Base-by-base conservation (phyloP, 1,139 yeast genomes). In the Scheffersomyces illinoinensis region DNA sequence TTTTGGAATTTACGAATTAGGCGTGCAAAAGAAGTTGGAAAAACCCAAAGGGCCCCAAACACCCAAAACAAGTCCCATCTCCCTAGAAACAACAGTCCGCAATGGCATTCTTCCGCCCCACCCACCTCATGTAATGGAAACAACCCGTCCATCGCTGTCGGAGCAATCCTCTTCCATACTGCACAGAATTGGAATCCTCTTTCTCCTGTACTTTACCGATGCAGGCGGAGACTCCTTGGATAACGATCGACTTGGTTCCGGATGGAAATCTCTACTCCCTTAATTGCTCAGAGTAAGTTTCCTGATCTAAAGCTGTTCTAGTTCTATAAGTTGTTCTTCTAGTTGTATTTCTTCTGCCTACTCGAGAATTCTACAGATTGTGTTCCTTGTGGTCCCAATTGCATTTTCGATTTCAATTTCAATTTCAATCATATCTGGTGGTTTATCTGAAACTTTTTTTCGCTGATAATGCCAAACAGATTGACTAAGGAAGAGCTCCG, bases 401-500 rank as follows among this genome's bases (percentile, higher is more conserved):
- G 43, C 43, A 24, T 6, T 24, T 24, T 33, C 43, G 17, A 33
- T 33, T 33, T 10, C 43, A 33, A 33, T 10, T 26, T 26, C 43
- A 33, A 26, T 6, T 26, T 26, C 43, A 33, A 33, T 33, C 43
- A 33, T 17, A 33, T 33, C 43, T 33, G 43, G 43, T 33, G 17
- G 43, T 10, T 33, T 14, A 12, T 33, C 43, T 33, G 43, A 33
- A 33, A 33, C 43, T 33, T 33, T 33, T 8, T 33, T 33, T 33
- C 43, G 43, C 43, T 33, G 26, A 48, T 24, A 48, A 48, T 48
- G 51, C 26, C 51, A 20, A 21, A 48, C 26, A 48, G 24, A 10
- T 61, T 76, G 53, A 79, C 83, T 18, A 85, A 84, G 17, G 97
- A 92, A 76, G 97, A 91, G 73, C 77, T 76, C 60, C 83, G 97